Evolutionary conservation across 306 rosid species (phyloP).

Genomic region (Prunus mume): DNA sequence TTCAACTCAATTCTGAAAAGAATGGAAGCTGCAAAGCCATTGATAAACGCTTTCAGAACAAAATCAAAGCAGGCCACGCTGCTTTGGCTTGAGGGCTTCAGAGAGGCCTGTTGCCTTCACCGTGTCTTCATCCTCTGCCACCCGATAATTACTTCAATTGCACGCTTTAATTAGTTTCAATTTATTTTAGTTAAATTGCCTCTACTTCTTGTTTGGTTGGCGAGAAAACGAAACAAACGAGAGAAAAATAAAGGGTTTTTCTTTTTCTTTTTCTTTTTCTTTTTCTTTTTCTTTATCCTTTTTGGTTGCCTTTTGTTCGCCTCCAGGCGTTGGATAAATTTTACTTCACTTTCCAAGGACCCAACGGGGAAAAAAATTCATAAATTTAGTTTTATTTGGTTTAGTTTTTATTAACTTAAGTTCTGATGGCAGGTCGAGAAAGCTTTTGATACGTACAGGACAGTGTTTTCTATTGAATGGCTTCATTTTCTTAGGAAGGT

Average conservation of each 20-base stretch:
- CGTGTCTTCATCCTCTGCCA: slow-evolving; percentile 70
- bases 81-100: slow-evolving; percentile 70
- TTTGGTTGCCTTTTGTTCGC: too few relatives aligned
- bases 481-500: slow-evolving; percentile 89
- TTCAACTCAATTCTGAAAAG: background rate
- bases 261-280: background rate
- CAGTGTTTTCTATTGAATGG: slow-evolving; percentile 94
- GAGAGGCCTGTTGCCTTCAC: slow-evolving; percentile 83
- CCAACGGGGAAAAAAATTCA: background rate
- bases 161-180: background rate
- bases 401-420: background rate
- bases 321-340: too few relatives aligned
- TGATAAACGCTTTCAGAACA: background rate
- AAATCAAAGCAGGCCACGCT: slow-evolving; percentile 31
- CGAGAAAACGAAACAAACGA: slow-evolving; percentile 9
- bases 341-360: too few relatives aligned
- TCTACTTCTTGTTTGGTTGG: slow-evolving; percentile 18
- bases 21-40: slow-evolving; percentile 28
- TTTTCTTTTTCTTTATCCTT: background rate
- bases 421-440: slow-evolving; percentile 46
- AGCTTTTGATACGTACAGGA: slow-evolving; percentile 66
- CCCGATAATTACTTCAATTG: background rate
- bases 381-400: background rate
- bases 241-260: background rate
- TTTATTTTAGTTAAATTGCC: background rate